Evolutionary conservation across 1,284 basidiomycete species (phyloP).

Genomic region (Leccinum fuscescens): DNA sequence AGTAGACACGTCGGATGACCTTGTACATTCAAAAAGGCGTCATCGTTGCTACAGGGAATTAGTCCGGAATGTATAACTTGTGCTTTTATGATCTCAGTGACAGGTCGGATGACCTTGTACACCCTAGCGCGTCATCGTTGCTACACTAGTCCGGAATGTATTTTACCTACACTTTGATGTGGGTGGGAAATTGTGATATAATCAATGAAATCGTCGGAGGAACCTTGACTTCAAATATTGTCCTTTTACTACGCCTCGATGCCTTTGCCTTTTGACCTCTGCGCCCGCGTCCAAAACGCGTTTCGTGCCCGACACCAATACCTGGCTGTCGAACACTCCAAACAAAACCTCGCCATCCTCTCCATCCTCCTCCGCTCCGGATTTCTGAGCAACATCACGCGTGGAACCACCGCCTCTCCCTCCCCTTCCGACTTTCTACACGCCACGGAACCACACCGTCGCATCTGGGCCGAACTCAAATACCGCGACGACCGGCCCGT

Average conservation of each 20-base stretch:
- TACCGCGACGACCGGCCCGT: slow-evolving; percentile 86
- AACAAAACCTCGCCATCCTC: slow-evolving; percentile 80
- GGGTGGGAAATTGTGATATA: too few species aligned
- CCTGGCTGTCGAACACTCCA: slow-evolving; percentile 74
- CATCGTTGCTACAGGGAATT: neutral
- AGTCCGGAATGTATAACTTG: too few species aligned
- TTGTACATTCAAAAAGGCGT: too few species aligned
- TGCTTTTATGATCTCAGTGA: too few species aligned
- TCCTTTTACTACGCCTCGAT: slow-evolving; percentile 19
- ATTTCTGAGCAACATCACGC: slow-evolving; percentile 77
- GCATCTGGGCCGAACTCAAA: slow-evolving; percentile 83
- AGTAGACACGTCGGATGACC: slow-evolving; percentile 47
- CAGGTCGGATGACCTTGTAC: too few species aligned
- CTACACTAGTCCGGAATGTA: too few species aligned
- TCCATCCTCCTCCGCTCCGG: slow-evolving; percentile 85
- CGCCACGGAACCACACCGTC: slow-evolving; percentile 56
- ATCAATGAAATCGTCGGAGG: too few species aligned
- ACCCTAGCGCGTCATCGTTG: too few species aligned
- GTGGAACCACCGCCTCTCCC: slow-evolving; percentile 71
- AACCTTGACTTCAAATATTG: too few species aligned
- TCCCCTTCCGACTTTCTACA: slow-evolving; percentile 59
- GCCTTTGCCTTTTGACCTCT: slow-evolving; percentile 78
- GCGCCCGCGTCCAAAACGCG: slow-evolving; percentile 83
- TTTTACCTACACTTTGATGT: too few species aligned
- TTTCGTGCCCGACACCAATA: slow-evolving; percentile 78